Evolutionary conservation across 768 basidiomycete species (phyloP), one percentile per base, ranked within the genome.

Genomic region (Leccinum pellstonianum): DNA sequence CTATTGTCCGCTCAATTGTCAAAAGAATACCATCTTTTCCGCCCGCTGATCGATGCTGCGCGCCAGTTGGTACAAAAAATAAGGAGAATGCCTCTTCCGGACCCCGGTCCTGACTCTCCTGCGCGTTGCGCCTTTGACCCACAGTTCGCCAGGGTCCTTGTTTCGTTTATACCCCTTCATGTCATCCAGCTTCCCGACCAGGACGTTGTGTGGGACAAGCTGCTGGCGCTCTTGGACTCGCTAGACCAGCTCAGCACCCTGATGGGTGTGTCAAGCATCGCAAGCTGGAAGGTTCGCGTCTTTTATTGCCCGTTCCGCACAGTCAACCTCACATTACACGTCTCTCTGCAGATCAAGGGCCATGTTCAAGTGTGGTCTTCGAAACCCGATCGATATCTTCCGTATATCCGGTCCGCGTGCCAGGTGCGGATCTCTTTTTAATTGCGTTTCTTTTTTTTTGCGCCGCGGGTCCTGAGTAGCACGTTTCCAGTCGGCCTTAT

Each of bases 121-220:
- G 85, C 82, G 0, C 70, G 68, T 17, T 73, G 79, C 3, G 83
- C 82, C 2, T 89, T 92, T 52, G 88, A 92, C 64, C 84, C 87
- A 0, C 77, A 80, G 54, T 81, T 90, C 51, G 81, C 84, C 2
- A 84, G 90, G n/a, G 78, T 80, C 27, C 76, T 93, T 2, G 84
- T 83, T 50, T 86, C 84, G 31, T 83, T 82, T 57, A 82, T 89
- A 64, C 91, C 91, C 0, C 81, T 89, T 19, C 83, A 87, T n/a
- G 74, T 84, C 5, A 74, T 90, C 9, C 73, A 77, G 25, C 66
- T 86, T 1, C 83, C 84, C 0, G 64, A 80, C 5, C 74, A 80
- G 51, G 74, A 80, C 31, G 69, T 77, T 3, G 82, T 80, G 0
- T 92, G 87, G 83, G 64, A 78, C 27, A 74, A 77, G 1, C 63